Evolutionary conservation across 1,284 basidiomycete species (phyloP).

Genomic region (Violaceomyces palustris): DNA sequence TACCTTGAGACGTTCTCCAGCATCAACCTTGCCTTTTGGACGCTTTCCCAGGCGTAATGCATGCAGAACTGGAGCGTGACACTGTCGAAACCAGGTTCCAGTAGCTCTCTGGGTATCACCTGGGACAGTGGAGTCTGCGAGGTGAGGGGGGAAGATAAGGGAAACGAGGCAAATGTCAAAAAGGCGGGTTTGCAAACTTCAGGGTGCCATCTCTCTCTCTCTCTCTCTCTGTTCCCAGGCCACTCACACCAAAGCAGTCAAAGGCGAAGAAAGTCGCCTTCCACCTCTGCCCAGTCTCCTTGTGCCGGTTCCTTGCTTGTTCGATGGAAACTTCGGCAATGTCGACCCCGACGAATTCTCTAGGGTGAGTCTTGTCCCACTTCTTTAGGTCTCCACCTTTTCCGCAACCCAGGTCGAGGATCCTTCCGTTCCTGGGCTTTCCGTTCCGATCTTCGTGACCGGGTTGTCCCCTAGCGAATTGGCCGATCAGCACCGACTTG

Average conservation of each 20-base stretch:
- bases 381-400: conserved; percentile 97
- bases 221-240: too few species aligned
- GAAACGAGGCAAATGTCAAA: conserved; percentile 4
- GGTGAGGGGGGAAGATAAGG: too few species aligned
- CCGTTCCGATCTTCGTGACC: conserved; percentile 11
- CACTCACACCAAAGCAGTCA: conserved; percentile 73
- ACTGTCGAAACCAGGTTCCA: conserved; percentile 71
- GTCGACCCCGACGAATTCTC: conserved; percentile 77
- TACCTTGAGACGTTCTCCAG: conserved; percentile 80
- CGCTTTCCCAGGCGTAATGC: conserved; percentile 95
- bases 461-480: conserved; percentile 18
- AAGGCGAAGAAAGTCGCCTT: conserved; percentile 75
- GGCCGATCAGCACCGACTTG: conserved; percentile 38
- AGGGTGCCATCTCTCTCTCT: too few species aligned
- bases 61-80: conserved; percentile 99
- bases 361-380: conserved; percentile 82
- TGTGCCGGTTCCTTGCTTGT: conserved; percentile 74
- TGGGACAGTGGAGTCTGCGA: conserved; percentile 65
- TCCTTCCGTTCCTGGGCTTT: conserved; percentile 59
- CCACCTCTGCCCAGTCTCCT: conserved; percentile 59
- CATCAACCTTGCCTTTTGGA: conserved; percentile 82
- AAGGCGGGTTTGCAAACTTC: background rate
- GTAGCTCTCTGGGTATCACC: conserved; percentile 64
- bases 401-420: conserved; percentile 93
- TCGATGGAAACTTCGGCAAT: conserved; percentile 83